A percentile compares a stretch with the other conserved stretches of the same genome.
phyloP scores from a whole-genome alignment of 2,329 filamentous ascomycete species.

The Trichophyton schoenleinii region DNA sequence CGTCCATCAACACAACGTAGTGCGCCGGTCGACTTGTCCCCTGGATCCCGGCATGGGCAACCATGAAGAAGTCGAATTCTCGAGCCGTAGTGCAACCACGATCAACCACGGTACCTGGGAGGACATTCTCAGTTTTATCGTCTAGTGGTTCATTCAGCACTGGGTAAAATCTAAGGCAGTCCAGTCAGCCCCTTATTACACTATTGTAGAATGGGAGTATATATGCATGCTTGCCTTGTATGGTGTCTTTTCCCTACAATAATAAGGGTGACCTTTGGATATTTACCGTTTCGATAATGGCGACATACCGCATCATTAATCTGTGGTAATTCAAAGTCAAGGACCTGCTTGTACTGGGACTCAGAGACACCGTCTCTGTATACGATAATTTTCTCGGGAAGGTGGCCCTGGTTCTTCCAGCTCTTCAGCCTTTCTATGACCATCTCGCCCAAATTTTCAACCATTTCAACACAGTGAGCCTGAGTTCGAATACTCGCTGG shows the following conservation, averaged over 20 bases:
- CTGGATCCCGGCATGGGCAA: slow-evolving; percentile 66
- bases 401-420: slow-evolving; percentile 48
- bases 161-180: slow-evolving; percentile 51
- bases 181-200: not conserved
- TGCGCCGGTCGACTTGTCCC: slow-evolving; percentile 75
- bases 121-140: slow-evolving; percentile 49
- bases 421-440: slow-evolving; percentile 51
- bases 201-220: not conserved
- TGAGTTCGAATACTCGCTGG: slow-evolving; percentile 62
- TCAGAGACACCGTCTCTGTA: slow-evolving; percentile 87
- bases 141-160: slow-evolving; percentile 40
- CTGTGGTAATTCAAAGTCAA: slow-evolving; percentile 49
- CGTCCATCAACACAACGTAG: slow-evolving; percentile 61
- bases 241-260: slow-evolving; percentile 83
- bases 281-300: slow-evolving; percentile 40
- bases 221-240: slow-evolving; percentile 40
- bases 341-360: slow-evolving; percentile 60
- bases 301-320: slow-evolving; percentile 47
- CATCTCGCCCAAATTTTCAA: slow-evolving; percentile 48
- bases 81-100: slow-evolving; percentile 61
- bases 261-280: slow-evolving; percentile 57
- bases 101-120: slow-evolving; percentile 66
- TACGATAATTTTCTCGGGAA: slow-evolving; percentile 62
- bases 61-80: slow-evolving; percentile 74
- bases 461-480: slow-evolving; percentile 53